Base-by-base conservation (phyloP, 768 basidiomycete species). In the Lentinus tigrinus region DNA sequence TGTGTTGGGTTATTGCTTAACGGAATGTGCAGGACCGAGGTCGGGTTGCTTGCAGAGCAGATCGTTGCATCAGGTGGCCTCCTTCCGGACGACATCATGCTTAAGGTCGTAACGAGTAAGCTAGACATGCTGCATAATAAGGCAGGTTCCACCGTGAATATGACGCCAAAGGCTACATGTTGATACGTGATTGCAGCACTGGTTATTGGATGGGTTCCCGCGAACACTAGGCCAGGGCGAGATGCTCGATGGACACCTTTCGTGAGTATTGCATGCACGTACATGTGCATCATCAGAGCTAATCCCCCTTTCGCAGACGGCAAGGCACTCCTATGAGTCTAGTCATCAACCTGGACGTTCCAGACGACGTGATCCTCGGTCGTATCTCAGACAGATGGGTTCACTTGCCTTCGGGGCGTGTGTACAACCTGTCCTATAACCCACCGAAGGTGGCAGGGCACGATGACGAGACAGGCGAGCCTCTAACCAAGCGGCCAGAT, bases 171-270 rank as follows among this genome's bases (percentile, higher is more conserved):
- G 2, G 37, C 14, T 10, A 4, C 19, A 21, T 31, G 54, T 40
- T 61, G 8, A 61, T 34, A 21, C 36, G 16, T 9, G 11, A 60
- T 49, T 56, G 8, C 60, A 94, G 90, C 87, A 91, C 67, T 95
- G 94, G 94, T 89, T 96, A 62, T 72, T 95, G 43, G 95, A 96
- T 63, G 95, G 95, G 27, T 95, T 96, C 67, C 95, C 95, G 51
- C 86, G 94, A 37, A 96, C 93, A 11, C 74, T 93, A 2, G 83
- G 79, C n/a, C 94, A 96, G 71, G 93, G 88, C 3, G 77, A 84
- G 69, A 77, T 93, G 44, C 79, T 96, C 9, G 89, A 95, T 73
- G 75, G 78, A 19, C 83, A 92, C 71, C 81, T 95, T 51, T 79
- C 80, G 89, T 89, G 63, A 38, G 83, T 71, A 13, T 21, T 40